These are phyloP conservation scores for Parathielavia appendiculata DNA, from an alignment of 495 filamentous ascomycete species.

Conservation along the genomic window DNA sequence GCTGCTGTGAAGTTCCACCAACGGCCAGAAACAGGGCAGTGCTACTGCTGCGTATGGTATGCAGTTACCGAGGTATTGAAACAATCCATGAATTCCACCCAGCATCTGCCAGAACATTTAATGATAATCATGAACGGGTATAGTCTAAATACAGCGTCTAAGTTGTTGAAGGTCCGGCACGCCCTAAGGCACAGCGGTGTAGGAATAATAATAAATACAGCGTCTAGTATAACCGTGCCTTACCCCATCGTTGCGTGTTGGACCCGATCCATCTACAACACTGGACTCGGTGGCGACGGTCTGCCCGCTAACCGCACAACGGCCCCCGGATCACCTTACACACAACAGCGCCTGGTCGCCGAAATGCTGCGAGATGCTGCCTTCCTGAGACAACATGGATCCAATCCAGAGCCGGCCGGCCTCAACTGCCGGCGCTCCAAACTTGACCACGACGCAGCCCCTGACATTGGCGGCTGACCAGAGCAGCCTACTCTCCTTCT, in stretches of 20 bases:
- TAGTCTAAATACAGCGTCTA: too few relatives aligned
- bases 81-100: too few relatives aligned
- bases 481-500: conserved; percentile 55
- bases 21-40: neutral
- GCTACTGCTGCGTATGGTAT: conserved; percentile 19
- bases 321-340: conserved; percentile 28
- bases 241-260: too few relatives aligned
- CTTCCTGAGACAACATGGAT: conserved; percentile 47
- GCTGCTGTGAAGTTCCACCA: too few relatives aligned
- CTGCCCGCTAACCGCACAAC: neutral
- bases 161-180: too few relatives aligned
- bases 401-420: conserved; percentile 48
- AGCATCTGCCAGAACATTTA: too few relatives aligned
- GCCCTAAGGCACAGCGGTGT: too few relatives aligned
- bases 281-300: too few relatives aligned
- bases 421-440: conserved; percentile 53
- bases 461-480: conserved; percentile 85
- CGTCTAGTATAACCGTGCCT: too few relatives aligned
- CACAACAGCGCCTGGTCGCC: conserved; percentile 51
- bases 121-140: too few relatives aligned
- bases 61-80: conserved; percentile 14
- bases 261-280: too few relatives aligned
- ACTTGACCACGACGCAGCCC: conserved; percentile 85
- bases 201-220: too few relatives aligned
- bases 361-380: conserved; percentile 44